Evolutionary conservation across 345 rosid species (phyloP), one percentile per base, ranked within the genome.

Genomic region (Rhodamnia argentea): DNA sequence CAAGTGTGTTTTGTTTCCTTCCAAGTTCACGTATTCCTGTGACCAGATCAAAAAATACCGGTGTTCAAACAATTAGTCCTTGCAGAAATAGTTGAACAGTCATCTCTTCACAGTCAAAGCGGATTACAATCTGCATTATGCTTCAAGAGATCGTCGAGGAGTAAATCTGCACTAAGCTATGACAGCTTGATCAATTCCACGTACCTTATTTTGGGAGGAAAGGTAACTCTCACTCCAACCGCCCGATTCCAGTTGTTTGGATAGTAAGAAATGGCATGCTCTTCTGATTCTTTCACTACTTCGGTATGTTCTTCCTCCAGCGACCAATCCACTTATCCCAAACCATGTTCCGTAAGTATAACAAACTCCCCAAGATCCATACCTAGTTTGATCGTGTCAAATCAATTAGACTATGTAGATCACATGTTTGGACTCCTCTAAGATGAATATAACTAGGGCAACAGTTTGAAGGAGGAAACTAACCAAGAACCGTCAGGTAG

Each of bases 281-380:
- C 74, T 92, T 88, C 87, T 87, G 13, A 95, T 87, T 83, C 87
- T 62, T 9, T 24, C 2, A 85, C 91, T 87, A 1, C 86, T 91
- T 6, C 88, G 60, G 50, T 91, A 93, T 5, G 86, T 92, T 85
- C 83, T 88, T 3, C 94, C 97, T 12, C 54, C 88, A 24, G 89
- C 91, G 52, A 94, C 90, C 42, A 95, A 40, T 11, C 96, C 94
- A 53, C 88, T 93, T 44, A 94, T 84, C 20, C 96, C 98, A 52
- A 93, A 94, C 97, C 97, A 95, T 47, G 98, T 93, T 52, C 96
- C 96, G n/a, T 93, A 95, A 2, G 93, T 92, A 90, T 91, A 94
- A 89, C 97, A 95, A 16, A 93, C 92, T 70, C 96, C 97, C 96
- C 98, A 95, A 1, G 95, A 93, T 0, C 97, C 98, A 59, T 94